Percentiles rank a stretch among this genome's conserved stretches.
These are phyloP conservation scores for Neoconidiobolus thromboides DNA, from an alignment of 371 early-diverging fungal genomes.

Conservation along the genomic window DNA sequence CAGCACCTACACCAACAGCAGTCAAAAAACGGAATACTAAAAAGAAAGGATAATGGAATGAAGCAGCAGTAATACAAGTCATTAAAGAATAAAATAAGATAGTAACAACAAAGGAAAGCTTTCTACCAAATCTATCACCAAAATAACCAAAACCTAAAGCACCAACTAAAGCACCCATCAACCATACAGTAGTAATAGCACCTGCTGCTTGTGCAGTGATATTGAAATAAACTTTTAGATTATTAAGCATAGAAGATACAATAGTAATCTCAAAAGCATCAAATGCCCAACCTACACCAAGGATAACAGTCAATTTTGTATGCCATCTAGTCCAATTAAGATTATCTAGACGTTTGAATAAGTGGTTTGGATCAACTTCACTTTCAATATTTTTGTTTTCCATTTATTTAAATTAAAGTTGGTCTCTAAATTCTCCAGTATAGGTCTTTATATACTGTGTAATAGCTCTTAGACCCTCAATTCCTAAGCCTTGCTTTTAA, in stretches of 20 bases:
- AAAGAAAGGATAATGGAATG: slow-evolving; percentile 5
- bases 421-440: too few relatives aligned
- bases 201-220: background rate
- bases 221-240: slow-evolving; percentile 5
- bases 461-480: too few relatives aligned
- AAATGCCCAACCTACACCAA: slow-evolving; percentile 9
- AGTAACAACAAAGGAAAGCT: slow-evolving; percentile 3
- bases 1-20: slow-evolving; percentile 8
- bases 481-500: too few relatives aligned
- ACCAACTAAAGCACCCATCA: slow-evolving; percentile 7
- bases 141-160: slow-evolving; percentile 6
- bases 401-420: too few relatives aligned
- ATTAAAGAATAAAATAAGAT: slow-evolving; percentile 4
- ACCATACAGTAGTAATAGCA: slow-evolving; percentile 5
- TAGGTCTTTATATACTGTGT: too few relatives aligned
- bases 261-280: slow-evolving; percentile 10
- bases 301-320: slow-evolving; percentile 4
- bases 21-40: slow-evolving; percentile 7
- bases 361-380: background rate
- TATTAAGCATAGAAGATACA: slow-evolving; percentile 6
- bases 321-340: slow-evolving; percentile 3
- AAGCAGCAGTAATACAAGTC: slow-evolving; percentile 1
- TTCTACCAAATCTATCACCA: slow-evolving; percentile 6
- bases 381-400: too few relatives aligned
- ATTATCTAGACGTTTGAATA: slow-evolving; percentile 1